Conservation (phyloP, 2,329 filamentous ascomycete species). For the Claviceps sp. region DNA sequence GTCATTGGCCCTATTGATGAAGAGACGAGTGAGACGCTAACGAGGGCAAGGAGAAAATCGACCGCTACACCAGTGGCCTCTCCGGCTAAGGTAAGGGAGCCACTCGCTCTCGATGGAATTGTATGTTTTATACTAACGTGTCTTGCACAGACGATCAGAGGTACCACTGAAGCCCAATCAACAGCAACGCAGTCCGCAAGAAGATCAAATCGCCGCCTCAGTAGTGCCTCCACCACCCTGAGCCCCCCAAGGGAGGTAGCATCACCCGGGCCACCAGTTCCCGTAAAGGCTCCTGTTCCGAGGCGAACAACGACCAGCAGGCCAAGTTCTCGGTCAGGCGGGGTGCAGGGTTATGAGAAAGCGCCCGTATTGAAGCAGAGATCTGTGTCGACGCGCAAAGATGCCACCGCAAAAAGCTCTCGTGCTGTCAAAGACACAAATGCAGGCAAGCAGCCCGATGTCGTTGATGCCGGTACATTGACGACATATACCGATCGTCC, state of each 20-base stretch:
- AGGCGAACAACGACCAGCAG: slow-evolving; percentile 23
- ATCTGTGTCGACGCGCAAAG: slow-evolving; percentile 29
- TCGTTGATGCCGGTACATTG: slow-evolving; percentile 6
- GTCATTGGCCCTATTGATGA: slow-evolving; percentile 40
- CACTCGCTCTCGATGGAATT: neutral
- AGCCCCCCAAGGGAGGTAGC: slow-evolving; percentile 11
- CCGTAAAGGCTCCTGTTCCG: slow-evolving; percentile 2
- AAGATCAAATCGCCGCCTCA: slow-evolving; percentile 33
- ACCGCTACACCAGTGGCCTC: slow-evolving; percentile 32
- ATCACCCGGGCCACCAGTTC: neutral
- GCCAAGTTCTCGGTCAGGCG: slow-evolving; percentile 11
- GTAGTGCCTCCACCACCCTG: slow-evolving; percentile 28
- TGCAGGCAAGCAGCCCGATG: slow-evolving; percentile 8
- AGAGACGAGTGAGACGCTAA: slow-evolving; percentile 14
- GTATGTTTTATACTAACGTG: neutral
- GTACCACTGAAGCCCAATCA: slow-evolving; percentile 14
- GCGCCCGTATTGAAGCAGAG: slow-evolving; percentile 48
- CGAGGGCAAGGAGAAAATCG: slow-evolving; percentile 45
- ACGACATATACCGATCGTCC: slow-evolving; percentile 5
- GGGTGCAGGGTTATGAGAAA: slow-evolving; percentile 23
- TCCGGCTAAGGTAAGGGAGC: slow-evolving; percentile 15
- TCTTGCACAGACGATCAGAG: slow-evolving; percentile 20
- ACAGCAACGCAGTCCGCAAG: slow-evolving; percentile 15
- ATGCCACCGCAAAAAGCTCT: slow-evolving; percentile 20
- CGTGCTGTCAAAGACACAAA: slow-evolving; percentile 23